A percentile compares a stretch with the other conserved stretches of the same genome.
Conservation (phyloP, 177 flowering plant genomes). For the Vitis hybrid region DNA sequence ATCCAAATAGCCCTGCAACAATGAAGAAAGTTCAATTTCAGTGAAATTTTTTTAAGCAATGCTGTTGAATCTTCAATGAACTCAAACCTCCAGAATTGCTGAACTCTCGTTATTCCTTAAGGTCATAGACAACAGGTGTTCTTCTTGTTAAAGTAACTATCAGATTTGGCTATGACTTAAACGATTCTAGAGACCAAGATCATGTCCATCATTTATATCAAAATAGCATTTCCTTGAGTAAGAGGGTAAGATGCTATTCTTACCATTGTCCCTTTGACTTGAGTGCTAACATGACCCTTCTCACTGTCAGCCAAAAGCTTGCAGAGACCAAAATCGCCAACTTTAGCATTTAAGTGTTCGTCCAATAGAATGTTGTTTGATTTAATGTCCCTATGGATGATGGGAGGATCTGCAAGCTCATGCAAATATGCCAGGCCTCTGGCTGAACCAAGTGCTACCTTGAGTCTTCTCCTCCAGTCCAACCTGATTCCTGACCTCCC, state of each 20-base stretch:
- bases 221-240: too few species aligned
- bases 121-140: too few species aligned
- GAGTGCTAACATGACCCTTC: conserved; percentile 49
- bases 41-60: too few species aligned
- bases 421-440: conserved; percentile 60
- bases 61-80: neutral
- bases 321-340: conserved; percentile 64
- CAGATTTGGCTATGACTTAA: too few species aligned
- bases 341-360: conserved; percentile 50
- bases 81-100: neutral
- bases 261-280: conserved; percentile 72
- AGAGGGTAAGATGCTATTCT: conserved; percentile 12
- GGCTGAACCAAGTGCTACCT: conserved; percentile 54
- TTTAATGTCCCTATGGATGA: conserved; percentile 61
- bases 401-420: conserved; percentile 63
- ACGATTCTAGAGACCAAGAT: too few species aligned
- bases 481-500: conserved; percentile 47
- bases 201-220: too few species aligned
- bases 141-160: too few species aligned
- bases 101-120: neutral
- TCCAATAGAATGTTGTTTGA: conserved; percentile 58
- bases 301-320: conserved; percentile 38
- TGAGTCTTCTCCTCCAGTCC: conserved; percentile 57
- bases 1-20: conserved; percentile 38
- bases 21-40: neutral